Base-by-base conservation (phyloP, 371 early-diverging fungal genomes). In the Umbelopsis sp. region DNA sequence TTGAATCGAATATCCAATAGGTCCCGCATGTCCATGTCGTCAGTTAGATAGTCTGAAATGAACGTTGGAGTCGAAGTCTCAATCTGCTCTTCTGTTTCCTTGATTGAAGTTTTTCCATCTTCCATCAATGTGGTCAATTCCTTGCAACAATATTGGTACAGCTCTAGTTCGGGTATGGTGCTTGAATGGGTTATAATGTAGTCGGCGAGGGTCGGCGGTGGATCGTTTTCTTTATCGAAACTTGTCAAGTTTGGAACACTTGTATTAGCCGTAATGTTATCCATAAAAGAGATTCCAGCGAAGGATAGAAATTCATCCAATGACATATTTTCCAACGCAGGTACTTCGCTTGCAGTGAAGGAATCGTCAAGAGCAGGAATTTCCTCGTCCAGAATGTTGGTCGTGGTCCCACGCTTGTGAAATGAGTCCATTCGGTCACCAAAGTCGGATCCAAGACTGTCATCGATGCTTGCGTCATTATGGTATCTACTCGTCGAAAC, bases 281-380 rank as follows among this genome's bases (percentile, higher is more conserved):
- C 69, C 64, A 65, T 65, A 29, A 69, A 69, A 6, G 69, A 50
- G 18, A 69, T 69, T 4, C 65, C 69, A 32, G 63, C 65, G 12
- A 16, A 50, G 7, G 50, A 37, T 66, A 69, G 29, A 51, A 69
- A 69, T 10, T 69, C 69, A n/a, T 69, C 53, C 53, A 69, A 18
- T 18, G 65, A 50, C 51, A 69, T 46, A 10, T 48, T 63, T n/a
- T 50, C 57, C 37, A 14, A 38, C 0, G 22, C 45, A 14, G 25
- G 16, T 16, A 11, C 37, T n/a, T 63, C 65, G 6, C 46, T 46
- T 35, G 62, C 65, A 20, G 51, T 57, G 29, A 68, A 68, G 4
- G 68, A 68, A 35, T 68, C 68, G 25, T 68, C 68, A 9, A 68
- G 35, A 4, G 12, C 65, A n/a, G 68, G 50, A 10, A 64, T 50